Evolutionary conservation across 805 yeast genomes (phyloP).

Genomic region (Komagataella mondaviorum): DNA sequence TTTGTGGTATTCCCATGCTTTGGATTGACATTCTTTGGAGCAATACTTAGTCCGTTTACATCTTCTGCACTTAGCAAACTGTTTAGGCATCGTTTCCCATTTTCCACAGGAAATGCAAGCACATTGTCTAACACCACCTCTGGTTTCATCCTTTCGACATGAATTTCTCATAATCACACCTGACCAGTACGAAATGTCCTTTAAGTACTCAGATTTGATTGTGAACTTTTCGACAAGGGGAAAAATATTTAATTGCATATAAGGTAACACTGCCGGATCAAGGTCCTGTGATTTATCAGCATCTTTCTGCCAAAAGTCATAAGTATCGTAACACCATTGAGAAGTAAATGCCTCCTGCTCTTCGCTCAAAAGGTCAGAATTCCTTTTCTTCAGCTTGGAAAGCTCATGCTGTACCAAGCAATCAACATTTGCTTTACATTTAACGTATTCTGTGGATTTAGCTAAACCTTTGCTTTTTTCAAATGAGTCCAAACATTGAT

Average conservation of each 20-base stretch:
- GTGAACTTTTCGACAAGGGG: constrained; percentile 91
- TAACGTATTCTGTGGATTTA: background rate
- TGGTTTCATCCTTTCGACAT: constrained; percentile 76
- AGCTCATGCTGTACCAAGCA: background rate
- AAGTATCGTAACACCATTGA: background rate
- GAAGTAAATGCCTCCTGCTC: background rate
- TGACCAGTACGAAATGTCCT: constrained; percentile 90
- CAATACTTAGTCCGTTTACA: constrained; percentile 95
- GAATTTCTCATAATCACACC: constrained; percentile 96
- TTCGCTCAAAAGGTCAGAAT: background rate
- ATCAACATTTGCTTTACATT: background rate
- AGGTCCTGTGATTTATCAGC: constrained; percentile 11
- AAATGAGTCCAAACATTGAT: background rate
- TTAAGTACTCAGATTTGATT: constrained; percentile 42
- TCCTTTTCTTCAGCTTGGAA: background rate
- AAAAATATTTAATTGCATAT: constrained; percentile 52
- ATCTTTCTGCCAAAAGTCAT: constrained; percentile 4
- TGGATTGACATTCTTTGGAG: constrained; percentile 80
- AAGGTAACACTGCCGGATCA: constrained; percentile 29
- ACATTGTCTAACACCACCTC: constrained; percentile 89
- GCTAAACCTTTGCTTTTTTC: background rate
- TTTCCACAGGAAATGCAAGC: constrained; percentile 87
- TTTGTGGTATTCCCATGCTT: constrained; percentile 87
- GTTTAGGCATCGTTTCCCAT: constrained; percentile 86
- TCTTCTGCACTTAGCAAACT: constrained; percentile 88